Evolutionary conservation across 192 early-diverging fungal genomes (phyloP).

Genomic region (Entomortierella beljakovae): DNA sequence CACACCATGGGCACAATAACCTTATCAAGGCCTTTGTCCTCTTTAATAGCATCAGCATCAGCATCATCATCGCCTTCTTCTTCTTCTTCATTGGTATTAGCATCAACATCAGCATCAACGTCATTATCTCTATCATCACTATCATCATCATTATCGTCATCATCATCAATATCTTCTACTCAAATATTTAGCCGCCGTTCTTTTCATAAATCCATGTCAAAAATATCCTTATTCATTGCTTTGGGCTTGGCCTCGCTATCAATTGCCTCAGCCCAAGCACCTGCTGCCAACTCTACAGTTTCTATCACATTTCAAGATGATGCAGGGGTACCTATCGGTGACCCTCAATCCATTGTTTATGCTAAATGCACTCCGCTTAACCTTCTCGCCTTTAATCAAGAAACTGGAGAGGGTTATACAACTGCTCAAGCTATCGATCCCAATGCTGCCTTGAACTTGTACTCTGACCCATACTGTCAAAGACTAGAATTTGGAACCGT

Average conservation of each 20-base stretch:
- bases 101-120: neutral
- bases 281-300: too few species aligned
- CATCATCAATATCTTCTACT: neutral
- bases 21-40: too few species aligned
- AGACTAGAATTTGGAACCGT: slow-evolving; percentile 9
- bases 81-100: neutral
- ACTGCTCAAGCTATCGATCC: slow-evolving; percentile 1
- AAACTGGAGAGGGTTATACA: neutral
- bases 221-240: too few species aligned
- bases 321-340: neutral
- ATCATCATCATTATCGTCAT: neutral
- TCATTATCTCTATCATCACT: neutral
- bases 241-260: too few species aligned
- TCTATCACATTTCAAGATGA: slow-evolving; percentile 7
- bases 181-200: too few species aligned
- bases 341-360: slow-evolving; percentile 2
- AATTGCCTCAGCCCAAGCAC: neutral
- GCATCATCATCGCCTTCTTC: neutral
- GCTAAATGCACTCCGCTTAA: neutral
- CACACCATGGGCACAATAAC: too few species aligned
- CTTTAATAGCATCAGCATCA: neutral
- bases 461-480: slow-evolving; percentile 10
- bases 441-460: slow-evolving; percentile 34
- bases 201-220: too few species aligned
- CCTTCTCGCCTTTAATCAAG: neutral